A percentile compares a stretch with the other conserved stretches of the same genome.
Conservation (phyloP, 345 rosid genomes). For the Litchi chinensis region DNA sequence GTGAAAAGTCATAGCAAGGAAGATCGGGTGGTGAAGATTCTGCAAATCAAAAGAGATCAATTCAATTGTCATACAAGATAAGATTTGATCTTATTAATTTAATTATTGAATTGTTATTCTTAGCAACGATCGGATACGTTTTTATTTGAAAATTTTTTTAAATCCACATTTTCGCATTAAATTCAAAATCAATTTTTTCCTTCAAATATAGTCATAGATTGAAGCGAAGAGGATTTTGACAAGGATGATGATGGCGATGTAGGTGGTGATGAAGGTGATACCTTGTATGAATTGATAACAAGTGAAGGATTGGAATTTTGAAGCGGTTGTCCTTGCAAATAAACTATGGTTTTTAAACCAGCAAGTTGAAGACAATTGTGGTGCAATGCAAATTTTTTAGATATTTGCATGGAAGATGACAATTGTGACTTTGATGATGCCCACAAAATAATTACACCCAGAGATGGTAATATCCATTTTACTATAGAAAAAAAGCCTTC, state of each 20-base stretch:
- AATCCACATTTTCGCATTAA: too few relatives aligned
- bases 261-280: conserved; percentile 6
- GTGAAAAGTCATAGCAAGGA: too few relatives aligned
- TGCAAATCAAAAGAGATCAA: too few relatives aligned
- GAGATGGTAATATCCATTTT: conserved; percentile 26
- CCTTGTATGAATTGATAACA: conserved; percentile 23
- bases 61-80: too few relatives aligned
- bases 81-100: too few relatives aligned
- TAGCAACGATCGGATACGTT: too few relatives aligned
- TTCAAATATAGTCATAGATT: conserved; percentile 14
- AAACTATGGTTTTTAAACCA: conserved; percentile 40
- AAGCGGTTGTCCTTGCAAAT: neutral
- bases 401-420: conserved; percentile 21
- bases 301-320: conserved; percentile 8
- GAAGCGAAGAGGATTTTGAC: neutral
- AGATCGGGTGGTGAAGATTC: too few relatives aligned
- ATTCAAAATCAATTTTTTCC: too few relatives aligned
- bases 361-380: neutral
- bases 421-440: conserved; percentile 7
- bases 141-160: too few relatives aligned
- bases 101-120: too few relatives aligned
- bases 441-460: conserved; percentile 22
- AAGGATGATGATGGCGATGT: too few relatives aligned
- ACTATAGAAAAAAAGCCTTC: conserved; percentile 23
- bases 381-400: neutral